These are phyloP conservation scores for Dysphania ambrosioides DNA, from an alignment of 148 eudicot species.

Conservation along the genomic window DNA sequence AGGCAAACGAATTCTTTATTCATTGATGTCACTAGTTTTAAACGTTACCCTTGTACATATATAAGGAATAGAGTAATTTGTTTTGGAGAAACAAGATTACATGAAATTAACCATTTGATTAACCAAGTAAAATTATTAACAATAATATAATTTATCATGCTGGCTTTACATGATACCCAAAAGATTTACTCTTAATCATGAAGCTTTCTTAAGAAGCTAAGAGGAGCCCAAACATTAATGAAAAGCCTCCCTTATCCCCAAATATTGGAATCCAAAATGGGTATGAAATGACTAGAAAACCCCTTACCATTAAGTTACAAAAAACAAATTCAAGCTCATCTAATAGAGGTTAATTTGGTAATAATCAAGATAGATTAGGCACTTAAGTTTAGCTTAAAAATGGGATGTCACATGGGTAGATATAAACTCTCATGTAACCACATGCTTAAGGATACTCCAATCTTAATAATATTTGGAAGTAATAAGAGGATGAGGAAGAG, in stretches of 20 bases:
- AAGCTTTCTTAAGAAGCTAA: constrained; percentile 35
- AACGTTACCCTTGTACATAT: constrained; percentile 4
- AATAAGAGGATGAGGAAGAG: constrained; percentile 8
- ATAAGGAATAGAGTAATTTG: constrained; percentile 13
- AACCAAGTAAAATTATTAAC: background rate
- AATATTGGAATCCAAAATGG: background rate
- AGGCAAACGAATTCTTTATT: too few relatives aligned
- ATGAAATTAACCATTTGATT: constrained; percentile 5
- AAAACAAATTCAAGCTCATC: constrained; percentile 21
- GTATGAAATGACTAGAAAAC: constrained; percentile 18
- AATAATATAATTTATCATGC: constrained; percentile 8
- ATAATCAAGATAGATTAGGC: background rate
- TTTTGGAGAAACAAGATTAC: constrained; percentile 3
- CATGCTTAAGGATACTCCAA: constrained; percentile 49
- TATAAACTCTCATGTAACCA: constrained; percentile 57
- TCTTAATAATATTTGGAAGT: constrained; percentile 37
- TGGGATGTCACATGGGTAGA: constrained; percentile 56
- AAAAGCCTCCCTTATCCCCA: constrained; percentile 20
- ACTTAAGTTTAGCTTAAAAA: constrained; percentile 39
- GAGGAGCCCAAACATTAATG: constrained; percentile 35
- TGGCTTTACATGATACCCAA: constrained; percentile 23
- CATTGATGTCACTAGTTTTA: background rate
- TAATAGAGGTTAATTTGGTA: constrained; percentile 35
- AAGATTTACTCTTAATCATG: constrained; percentile 29
- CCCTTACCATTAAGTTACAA: constrained; percentile 22